These are phyloP conservation scores for Aureobasidium sp. DNA, from an alignment of 2,329 filamentous ascomycete species.

Conservation along the genomic window DNA sequence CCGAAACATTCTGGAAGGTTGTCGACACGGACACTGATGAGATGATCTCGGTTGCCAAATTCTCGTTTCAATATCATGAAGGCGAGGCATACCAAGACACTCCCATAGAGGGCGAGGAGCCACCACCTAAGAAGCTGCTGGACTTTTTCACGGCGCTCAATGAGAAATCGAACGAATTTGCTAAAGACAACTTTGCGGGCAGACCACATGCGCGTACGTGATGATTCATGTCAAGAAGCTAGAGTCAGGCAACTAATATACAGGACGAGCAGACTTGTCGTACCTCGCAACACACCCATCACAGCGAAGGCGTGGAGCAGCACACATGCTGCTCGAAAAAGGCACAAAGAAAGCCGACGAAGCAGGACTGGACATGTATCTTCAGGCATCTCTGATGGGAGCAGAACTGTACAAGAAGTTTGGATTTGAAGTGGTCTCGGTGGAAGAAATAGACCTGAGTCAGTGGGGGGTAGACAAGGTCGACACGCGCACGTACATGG, in stretches of 20 bases:
- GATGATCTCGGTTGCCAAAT: slow-evolving; percentile 28
- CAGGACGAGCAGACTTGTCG: slow-evolving; percentile 18
- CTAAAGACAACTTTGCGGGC: slow-evolving; percentile 15
- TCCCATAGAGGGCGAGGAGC: not conserved
- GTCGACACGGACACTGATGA: slow-evolving; percentile 23
- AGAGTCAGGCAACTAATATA: not conserved
- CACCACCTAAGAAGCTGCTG: not conserved
- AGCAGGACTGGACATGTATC: slow-evolving; percentile 20
- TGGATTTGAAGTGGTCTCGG: slow-evolving; percentile 22
- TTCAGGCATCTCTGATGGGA: slow-evolving; percentile 18
- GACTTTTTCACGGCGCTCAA: slow-evolving; percentile 14
- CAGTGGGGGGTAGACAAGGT: slow-evolving; percentile 9
- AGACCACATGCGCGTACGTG: slow-evolving; percentile 20
- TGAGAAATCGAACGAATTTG: slow-evolving; percentile 14
- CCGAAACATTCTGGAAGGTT: slow-evolving; percentile 20
- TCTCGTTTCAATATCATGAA: slow-evolving; percentile 17
- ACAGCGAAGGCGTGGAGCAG: slow-evolving; percentile 36
- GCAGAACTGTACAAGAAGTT: slow-evolving; percentile 28
- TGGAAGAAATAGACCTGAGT: not conserved
- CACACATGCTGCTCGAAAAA: slow-evolving; percentile 32
- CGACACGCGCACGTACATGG: slow-evolving; percentile 5
- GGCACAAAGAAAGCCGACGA: slow-evolving; percentile 34
- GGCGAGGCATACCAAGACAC: slow-evolving; percentile 1
- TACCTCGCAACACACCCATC: slow-evolving; percentile 32
- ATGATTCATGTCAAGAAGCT: not conserved